Evolutionary conservation across 73 alveolate genomes (phyloP).

Genomic region (Stentor coeruleus): DNA sequence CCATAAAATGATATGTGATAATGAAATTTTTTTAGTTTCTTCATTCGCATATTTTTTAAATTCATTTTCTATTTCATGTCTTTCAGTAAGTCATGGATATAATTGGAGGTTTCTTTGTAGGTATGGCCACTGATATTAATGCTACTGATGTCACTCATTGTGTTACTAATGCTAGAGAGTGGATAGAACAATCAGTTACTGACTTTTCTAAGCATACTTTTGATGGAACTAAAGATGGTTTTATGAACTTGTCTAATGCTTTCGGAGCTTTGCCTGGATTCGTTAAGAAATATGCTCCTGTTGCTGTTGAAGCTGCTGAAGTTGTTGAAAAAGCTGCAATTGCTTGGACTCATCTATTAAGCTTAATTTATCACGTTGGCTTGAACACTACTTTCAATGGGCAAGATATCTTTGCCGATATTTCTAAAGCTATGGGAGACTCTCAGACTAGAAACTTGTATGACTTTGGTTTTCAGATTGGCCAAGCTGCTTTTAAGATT

Average conservation of each 20-base stretch:
- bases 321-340: background rate
- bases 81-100: background rate
- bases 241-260: background rate
- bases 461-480: background rate
- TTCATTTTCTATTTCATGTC: too few species aligned
- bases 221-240: background rate
- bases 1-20: too few species aligned
- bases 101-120: background rate
- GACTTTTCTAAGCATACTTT: background rate
- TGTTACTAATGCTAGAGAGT: background rate
- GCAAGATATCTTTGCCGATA: background rate
- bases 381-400: background rate
- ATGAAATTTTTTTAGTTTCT: too few species aligned
- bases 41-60: too few species aligned
- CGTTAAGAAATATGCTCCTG: background rate
- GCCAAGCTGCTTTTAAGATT: conserved; percentile 3
- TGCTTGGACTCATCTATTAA: background rate
- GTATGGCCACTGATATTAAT: background rate
- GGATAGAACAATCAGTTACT: background rate
- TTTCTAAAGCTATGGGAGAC: background rate
- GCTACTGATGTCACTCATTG: background rate
- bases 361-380: background rate
- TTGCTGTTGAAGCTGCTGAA: background rate
- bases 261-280: background rate
- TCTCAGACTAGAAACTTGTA: background rate